Conservation (phyloP, 164 flowering plant species). For the Hamamelis virginiana region DNA sequence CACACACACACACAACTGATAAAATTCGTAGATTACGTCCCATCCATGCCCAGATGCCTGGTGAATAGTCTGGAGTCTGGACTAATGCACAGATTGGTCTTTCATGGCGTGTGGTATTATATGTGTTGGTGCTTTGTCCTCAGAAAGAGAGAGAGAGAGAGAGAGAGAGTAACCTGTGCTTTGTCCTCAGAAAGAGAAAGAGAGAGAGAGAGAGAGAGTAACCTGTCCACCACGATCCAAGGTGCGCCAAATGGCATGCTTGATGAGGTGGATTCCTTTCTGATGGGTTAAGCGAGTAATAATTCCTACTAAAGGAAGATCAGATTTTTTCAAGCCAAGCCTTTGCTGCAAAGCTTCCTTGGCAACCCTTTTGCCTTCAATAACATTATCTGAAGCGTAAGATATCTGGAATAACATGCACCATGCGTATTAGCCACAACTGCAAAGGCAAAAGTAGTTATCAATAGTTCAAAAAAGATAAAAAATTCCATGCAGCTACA, state of each 20-base stretch:
- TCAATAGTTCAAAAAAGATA: not conserved
- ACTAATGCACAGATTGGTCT: not conserved
- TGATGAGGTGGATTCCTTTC: slow-evolving; percentile 96
- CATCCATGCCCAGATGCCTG: too few relatives aligned
- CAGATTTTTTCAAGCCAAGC: slow-evolving; percentile 65
- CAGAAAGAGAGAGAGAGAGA: not conserved
- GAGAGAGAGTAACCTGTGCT: slow-evolving; percentile 49
- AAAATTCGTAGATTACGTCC: too few relatives aligned
- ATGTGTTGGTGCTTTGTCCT: too few relatives aligned
- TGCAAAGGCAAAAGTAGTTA: not conserved
- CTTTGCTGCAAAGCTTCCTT: slow-evolving; percentile 89
- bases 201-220: not conserved
- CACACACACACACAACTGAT: not conserved
- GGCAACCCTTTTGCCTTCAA: slow-evolving; percentile 91
- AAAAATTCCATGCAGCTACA: not conserved
- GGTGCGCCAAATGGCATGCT: slow-evolving; percentile 92
- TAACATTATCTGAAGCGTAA: slow-evolving; percentile 83
- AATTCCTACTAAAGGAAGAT: slow-evolving; percentile 84
- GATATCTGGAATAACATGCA: slow-evolving; percentile 49
- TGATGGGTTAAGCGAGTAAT: slow-evolving; percentile 94
- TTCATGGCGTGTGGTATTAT: too few relatives aligned
- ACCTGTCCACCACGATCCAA: slow-evolving; percentile 94
- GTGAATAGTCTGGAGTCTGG: too few relatives aligned
- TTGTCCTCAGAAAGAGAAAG: not conserved
- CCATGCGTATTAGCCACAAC: slow-evolving; percentile 1